A percentile compares a stretch with the other conserved stretches of the same genome.
These are phyloP conservation scores for Macrolepiota dolichaula DNA, from an alignment of 768 basidiomycete species.

Conservation along the genomic window DNA sequence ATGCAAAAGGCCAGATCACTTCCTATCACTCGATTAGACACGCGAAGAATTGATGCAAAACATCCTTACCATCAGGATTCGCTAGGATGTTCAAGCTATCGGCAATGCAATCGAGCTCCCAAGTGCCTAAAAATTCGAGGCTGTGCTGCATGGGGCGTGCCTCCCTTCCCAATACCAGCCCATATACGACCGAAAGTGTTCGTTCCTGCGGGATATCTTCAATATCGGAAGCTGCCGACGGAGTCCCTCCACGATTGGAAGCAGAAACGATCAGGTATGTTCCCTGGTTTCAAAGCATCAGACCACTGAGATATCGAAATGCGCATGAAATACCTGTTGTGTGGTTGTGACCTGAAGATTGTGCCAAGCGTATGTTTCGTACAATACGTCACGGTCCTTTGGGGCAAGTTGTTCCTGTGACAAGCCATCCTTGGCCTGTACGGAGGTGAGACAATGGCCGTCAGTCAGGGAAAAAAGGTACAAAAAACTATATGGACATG, in stretches of 20 bases:
- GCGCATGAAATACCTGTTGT: conserved; percentile 34
- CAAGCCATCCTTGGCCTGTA: conserved; percentile 24
- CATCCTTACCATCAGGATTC: conserved; percentile 42
- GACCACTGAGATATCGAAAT: background rate
- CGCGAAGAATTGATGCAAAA: background rate
- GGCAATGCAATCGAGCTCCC: conserved; percentile 48
- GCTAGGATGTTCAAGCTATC: conserved; percentile 41
- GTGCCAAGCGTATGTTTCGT: conserved; percentile 43
- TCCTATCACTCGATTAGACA: background rate
- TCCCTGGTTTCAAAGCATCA: background rate
- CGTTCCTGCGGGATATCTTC: conserved; percentile 10
- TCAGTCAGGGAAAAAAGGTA: conserved; percentile 54
- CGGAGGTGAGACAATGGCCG: conserved; percentile 28
- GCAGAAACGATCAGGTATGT: conserved; percentile 7
- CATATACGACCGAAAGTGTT: conserved; percentile 8
- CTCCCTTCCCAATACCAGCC: conserved; percentile 1
- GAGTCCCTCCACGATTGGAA: conserved; percentile 1
- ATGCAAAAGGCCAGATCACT: conserved; percentile 42
- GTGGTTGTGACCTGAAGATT: conserved; percentile 28
- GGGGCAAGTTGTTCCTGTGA: conserved; percentile 21
- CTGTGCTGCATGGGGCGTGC: conserved; percentile 6
- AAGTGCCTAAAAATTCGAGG: conserved; percentile 40
- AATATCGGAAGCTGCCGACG: conserved; percentile 1
- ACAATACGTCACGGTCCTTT: conserved; percentile 28
- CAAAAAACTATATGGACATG: conserved; percentile 42